Conservation (phyloP, 2,329 filamentous ascomycete species). For the Ascochyta rabiei region DNA sequence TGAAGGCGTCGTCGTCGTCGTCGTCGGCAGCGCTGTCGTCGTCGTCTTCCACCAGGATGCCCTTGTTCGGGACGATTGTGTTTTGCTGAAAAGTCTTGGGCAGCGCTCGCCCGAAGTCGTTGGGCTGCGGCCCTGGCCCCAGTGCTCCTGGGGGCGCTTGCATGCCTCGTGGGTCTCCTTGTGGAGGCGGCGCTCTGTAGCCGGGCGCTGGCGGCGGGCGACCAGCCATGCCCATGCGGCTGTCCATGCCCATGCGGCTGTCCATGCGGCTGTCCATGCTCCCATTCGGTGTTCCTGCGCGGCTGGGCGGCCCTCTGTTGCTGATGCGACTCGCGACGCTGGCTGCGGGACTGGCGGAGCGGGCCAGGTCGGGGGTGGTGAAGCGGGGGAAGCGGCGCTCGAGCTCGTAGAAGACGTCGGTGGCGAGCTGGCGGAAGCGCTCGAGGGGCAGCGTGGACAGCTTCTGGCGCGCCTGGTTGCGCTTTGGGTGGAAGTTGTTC, state of each 20-base stretch:
- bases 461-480: constrained; percentile 96
- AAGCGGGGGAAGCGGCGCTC: constrained; percentile 90
- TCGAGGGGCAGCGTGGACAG: constrained; percentile 86
- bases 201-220: constrained; percentile 45
- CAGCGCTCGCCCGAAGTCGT: constrained; percentile 75
- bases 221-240: constrained; percentile 52
- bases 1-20: constrained; percentile 67
- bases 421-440: constrained; percentile 88
- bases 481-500: constrained; percentile 90
- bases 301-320: constrained; percentile 63
- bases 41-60: constrained; percentile 94
- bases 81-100: constrained; percentile 93
- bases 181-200: constrained; percentile 48
- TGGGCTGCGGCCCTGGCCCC: constrained; percentile 41
- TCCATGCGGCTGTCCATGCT: constrained; percentile 60
- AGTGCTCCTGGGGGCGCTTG: constrained; percentile 48
- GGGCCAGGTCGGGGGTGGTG: constrained; percentile 69
- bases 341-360: constrained; percentile 68
- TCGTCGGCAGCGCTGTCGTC: constrained; percentile 60
- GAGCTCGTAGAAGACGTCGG: constrained; percentile 94
- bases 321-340: constrained; percentile 62
- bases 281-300: constrained; percentile 59
- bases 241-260: constrained; percentile 58
- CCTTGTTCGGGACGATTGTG: constrained; percentile 96
- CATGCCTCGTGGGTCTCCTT: constrained; percentile 52